Base-by-base conservation (phyloP, 345 rosid species). In the Geranium brycei region DNA sequence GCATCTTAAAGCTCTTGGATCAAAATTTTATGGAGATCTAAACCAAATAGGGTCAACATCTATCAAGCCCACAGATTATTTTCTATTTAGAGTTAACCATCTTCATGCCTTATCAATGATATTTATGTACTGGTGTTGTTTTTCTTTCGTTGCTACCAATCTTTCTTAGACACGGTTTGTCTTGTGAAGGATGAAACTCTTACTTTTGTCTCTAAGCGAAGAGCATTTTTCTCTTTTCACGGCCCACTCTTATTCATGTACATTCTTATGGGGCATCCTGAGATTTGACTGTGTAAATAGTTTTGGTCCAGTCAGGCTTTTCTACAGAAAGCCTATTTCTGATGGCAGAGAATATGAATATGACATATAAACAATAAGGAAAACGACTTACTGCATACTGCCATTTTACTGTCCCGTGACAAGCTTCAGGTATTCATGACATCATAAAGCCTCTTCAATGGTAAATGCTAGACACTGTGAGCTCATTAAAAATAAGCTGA, bases 151-250 rank as follows among this genome's bases (percentile, higher is more conserved):
- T 47, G n/a, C 4, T 15, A 57, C 0, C 19, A n/a, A 57, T 4
- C 59, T 57, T 57, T 16, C 59, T 16, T n/a, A 17, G 59, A 57
- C 18, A 57, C 51, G 59, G 14, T 35, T 62, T 64, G 41, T 60
- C 60, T 35, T 35, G 6, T 66, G 66, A 64, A 68, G 61, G 17
- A 66, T 65, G 62, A 47, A 51, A 19, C 60, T 41, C 51, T 51
- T 35, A 18, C 51, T 10, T 67, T 68, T 79, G 70, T 70, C 71
- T 30, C 17, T 55, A 7, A 59, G 72, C 65, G 62, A 62, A 56
- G 16, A 68, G 66, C 76, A 68, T 70, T 59, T 67, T 65, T 59
- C 71, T 62, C 40, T 68, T 70, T 66, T 61, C 64, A 11, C 53
- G 55, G 53, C 71, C 31, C n/a, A 59, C 14, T 69, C 28, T 64